Evolutionary conservation across 108 stramenopile genomes (phyloP).

Genomic region (Fistulifera pelliculosa): DNA sequence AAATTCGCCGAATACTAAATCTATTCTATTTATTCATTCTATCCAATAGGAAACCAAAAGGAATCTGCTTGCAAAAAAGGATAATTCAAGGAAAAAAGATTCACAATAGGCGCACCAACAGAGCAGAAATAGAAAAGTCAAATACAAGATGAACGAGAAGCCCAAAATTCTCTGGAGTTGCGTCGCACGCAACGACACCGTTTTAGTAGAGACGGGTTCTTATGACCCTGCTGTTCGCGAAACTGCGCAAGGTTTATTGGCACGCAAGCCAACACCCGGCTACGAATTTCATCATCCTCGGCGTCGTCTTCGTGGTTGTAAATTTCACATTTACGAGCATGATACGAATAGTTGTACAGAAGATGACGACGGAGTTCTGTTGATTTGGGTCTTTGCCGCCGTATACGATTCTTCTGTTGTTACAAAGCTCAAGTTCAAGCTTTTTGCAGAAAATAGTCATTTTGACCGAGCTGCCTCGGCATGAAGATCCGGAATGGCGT

Average conservation of each 20-base stretch:
- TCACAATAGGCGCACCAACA: no score
- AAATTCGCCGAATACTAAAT: no score
- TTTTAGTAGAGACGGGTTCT: conserved; percentile 52
- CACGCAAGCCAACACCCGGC: conserved; percentile 52
- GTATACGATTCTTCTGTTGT: conserved; percentile 38
- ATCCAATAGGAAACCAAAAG: no score
- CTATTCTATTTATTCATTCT: no score
- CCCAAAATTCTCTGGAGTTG: conserved; percentile 39
- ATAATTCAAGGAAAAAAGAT: no score
- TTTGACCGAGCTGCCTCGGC: conserved; percentile 41
- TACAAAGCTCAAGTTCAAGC: conserved; percentile 26
- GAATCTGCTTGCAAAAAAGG: no score
- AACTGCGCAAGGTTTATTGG: conserved; percentile 32
- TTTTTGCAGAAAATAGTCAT: conserved; percentile 57
- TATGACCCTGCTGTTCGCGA: conserved; percentile 33
- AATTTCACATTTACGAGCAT: conserved; percentile 57
- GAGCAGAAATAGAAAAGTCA: no score
- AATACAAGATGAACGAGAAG: no score
- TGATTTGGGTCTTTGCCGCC: conserved; percentile 50
- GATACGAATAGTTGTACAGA: background rate
- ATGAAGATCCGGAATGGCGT: conserved; percentile 33
- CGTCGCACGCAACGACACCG: conserved; percentile 37
- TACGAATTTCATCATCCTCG: conserved; percentile 36
- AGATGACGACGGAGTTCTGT: background rate
- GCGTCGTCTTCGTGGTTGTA: conserved; percentile 26